These are phyloP conservation scores for Cicer judaicum DNA, from an alignment of 306 rosid genomes.

Conservation along the genomic window DNA sequence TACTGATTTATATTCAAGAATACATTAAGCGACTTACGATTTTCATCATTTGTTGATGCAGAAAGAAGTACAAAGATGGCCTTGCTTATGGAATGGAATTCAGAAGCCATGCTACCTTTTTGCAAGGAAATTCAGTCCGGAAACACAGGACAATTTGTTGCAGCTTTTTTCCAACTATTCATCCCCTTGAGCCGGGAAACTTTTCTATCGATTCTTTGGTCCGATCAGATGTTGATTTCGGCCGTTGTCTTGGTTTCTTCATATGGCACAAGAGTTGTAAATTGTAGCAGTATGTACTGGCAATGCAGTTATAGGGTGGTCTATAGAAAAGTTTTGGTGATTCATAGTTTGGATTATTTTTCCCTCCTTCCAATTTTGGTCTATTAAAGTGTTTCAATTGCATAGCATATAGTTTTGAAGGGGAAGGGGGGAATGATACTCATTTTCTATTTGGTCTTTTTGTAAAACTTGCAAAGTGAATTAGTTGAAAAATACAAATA, in stretches of 20 bases:
- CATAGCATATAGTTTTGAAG: conserved; percentile 41
- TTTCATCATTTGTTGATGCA: conserved; percentile 48
- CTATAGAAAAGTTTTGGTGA: conserved; percentile 47
- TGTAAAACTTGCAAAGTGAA: conserved; percentile 53
- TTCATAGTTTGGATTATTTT: conserved; percentile 36
- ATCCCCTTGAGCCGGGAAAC: conserved; percentile 55
- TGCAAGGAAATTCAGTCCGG: conserved; percentile 90
- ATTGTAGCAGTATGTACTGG: conserved; percentile 56
- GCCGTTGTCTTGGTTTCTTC: conserved; percentile 60
- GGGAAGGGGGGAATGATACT: conserved; percentile 50
- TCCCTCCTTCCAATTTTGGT: conserved; percentile 41
- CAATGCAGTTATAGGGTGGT: conserved; percentile 46
- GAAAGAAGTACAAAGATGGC: conserved; percentile 89
- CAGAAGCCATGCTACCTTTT: conserved; percentile 92
- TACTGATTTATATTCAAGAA: conserved; percentile 16
- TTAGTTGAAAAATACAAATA: conserved; percentile 54
- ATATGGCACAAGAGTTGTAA: conserved; percentile 57
- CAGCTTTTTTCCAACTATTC: conserved; percentile 74
- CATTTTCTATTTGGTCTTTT: conserved; percentile 42
- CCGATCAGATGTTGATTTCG: conserved; percentile 53
- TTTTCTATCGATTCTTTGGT: conserved; percentile 72
- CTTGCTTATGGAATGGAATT: conserved; percentile 92
- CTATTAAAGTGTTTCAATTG: conserved; percentile 26
- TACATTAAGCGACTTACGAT: neutral
- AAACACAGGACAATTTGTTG: conserved; percentile 66